Base-by-base conservation (phyloP, 108 stramenopile genomes). In the Craspedostauros australis region DNA sequence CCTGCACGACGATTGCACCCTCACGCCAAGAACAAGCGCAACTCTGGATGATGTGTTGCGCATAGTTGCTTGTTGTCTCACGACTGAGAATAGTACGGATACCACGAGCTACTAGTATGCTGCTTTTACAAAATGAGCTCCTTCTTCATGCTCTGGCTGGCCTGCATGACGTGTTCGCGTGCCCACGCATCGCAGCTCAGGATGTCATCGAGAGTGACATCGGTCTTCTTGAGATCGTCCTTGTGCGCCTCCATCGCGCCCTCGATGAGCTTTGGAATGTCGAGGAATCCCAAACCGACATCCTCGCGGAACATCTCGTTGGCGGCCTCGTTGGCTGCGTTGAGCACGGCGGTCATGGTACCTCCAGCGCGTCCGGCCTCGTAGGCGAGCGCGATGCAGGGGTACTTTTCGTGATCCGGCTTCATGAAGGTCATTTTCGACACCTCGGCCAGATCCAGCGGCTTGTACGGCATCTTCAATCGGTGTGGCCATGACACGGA, bases 271-370 rank as follows among this genome's bases (percentile, higher is more conserved):
- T 77, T 80, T 0, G 93, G 93, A 71, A 96, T 95, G 57, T 94
- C 93, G 65, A 93, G 65, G 51, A 91, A 94, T 40, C 91, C 88
- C 18, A 88, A 60, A n/a, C 82, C 86, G 32, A 91, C 68, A 55
- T 93, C 93, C 28, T 72, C 71, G 15, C 96, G 79, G 73, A 94
- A 97, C 70, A 88, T 84, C 75, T 97, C 96, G 57, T 97, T 97
- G 21, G 94, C 96, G 7, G 82, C 82, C 68, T 96, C 96, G 57
- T 96, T 96, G 33, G 96, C 96, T 16, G 93, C 96, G 66, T 97
- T 97, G 64, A 97, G 60, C 3, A 91, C 91, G 9, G 94, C 96
- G 7, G 96, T 97, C 96, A 97, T 97, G 45, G 94, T 95, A 21
- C 96, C 96, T 27, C 94, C 96, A 33, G 71, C 72, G 31, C 82